Evolutionary conservation across 2,329 filamentous ascomycete species (phyloP), one percentile per base, ranked within the genome.

Genomic region (Diaporthe longicolla): DNA sequence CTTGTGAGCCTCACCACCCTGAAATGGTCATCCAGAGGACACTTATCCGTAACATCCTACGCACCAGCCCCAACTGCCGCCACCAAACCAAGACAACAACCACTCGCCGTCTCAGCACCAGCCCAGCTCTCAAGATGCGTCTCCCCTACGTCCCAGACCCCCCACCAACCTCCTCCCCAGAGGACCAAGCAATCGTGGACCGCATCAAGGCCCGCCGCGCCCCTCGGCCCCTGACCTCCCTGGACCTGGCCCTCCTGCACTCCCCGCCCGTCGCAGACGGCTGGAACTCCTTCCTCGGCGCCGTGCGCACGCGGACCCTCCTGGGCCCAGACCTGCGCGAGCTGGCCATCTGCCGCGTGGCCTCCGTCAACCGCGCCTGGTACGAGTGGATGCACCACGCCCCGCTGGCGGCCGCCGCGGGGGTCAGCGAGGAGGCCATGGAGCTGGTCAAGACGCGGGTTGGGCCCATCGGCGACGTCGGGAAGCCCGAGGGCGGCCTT

Each of bases 301-400:
- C 90, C 35, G 82, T 92, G 45, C 88, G 91, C 76, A 90, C 89
- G 55, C 83, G 84, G 76, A 89, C 89, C 32, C 80, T 79, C 5
- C 79, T 92, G 8, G 71, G 83, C 5, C 87, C 86, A 65, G 87
- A 89, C 77, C 80, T 95, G 70, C 91, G 93, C 77, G 94, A 97
- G 85, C 86, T 95, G 24, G 92, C 93, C 77, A 95, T 97, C 78
- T 94, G 91, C 79, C 89, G 94, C 65, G 93, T 97, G 19, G 95
- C 95, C 17, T 91, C 93, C 21, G 89, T 94, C 78, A 97, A 97
- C 83, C 83, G 88, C 24, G 95, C 95, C 1, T 94, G 93, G 91
- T 97, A 95, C 82, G 95, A 97, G 82, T 97, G 94, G 94, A 89
- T 85, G 48, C 90, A 94, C 71, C 95, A 97, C 81, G 92, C 91